A percentile compares a stretch with the other conserved stretches of the same genome.
phyloP scores from a whole-genome alignment of 2,329 filamentous ascomycete genomes.

The Alternaria dauci region DNA sequence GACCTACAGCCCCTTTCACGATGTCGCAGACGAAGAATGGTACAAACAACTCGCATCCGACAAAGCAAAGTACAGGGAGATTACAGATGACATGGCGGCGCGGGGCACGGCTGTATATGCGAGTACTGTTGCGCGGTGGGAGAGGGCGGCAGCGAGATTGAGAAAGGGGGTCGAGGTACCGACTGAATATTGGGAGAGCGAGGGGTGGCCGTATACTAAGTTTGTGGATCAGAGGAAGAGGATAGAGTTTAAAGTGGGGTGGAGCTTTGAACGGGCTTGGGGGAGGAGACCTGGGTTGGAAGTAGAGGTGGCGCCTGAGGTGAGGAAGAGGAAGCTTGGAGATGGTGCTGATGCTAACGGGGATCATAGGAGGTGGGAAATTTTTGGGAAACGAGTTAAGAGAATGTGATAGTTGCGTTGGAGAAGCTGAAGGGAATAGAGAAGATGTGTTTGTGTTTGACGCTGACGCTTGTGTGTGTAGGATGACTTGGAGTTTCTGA shows the following conservation, averaged over 20 bases:
- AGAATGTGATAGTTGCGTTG: not conserved
- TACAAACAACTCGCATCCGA: not conserved
- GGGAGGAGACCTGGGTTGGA: not conserved
- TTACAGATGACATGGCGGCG: not conserved
- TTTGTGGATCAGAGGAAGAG: not conserved
- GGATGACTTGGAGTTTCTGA: not conserved
- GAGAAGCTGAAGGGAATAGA: not conserved
- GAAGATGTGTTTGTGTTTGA: not conserved
- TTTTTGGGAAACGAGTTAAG: not conserved
- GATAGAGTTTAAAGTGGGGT: not conserved
- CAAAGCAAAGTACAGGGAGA: not conserved
- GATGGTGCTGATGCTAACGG: not conserved
- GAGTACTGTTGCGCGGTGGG: slow-evolving; percentile 5
- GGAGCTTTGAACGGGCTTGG: slow-evolving; percentile 11
- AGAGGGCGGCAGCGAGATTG: not conserved
- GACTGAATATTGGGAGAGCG: not conserved
- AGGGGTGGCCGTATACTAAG: not conserved
- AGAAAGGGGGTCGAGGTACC: not conserved
- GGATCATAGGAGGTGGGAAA: not conserved
- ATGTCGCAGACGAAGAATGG: not conserved
- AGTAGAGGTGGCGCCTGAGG: not conserved
- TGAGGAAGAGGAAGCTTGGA: not conserved
- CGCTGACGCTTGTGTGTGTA: not conserved
- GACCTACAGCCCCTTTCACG: not conserved
- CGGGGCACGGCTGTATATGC: not conserved